A percentile compares a stretch with the other conserved stretches of the same genome.
These are phyloP conservation scores for Pseudogymnoascus sp. DNA, from an alignment of 2,329 filamentous ascomycete genomes.

Conservation along the genomic window DNA sequence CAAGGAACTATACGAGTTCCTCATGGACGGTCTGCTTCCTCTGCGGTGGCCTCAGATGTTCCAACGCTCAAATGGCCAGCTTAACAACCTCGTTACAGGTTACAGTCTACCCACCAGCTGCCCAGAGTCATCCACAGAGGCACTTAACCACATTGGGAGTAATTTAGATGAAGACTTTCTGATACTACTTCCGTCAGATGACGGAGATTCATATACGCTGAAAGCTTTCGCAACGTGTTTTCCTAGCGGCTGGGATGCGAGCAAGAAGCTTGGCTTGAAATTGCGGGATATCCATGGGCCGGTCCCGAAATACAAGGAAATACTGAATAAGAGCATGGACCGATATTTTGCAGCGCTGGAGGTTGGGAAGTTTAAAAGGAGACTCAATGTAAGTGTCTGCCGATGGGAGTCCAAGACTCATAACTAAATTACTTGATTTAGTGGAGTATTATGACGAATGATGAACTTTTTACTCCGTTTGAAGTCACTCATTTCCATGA, in stretches of 20 bases:
- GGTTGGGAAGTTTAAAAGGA: slow-evolving; percentile 44
- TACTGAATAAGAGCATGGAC: slow-evolving; percentile 52
- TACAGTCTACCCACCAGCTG: slow-evolving; percentile 32
- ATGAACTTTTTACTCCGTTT: slow-evolving; percentile 33
- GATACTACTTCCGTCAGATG: slow-evolving; percentile 40
- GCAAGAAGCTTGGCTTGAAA: slow-evolving; percentile 42
- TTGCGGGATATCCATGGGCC: slow-evolving; percentile 49
- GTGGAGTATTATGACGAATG: slow-evolving; percentile 33
- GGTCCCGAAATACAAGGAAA: slow-evolving; percentile 47
- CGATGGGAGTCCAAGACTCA: background rate
- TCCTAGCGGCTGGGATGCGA: slow-evolving; percentile 49
- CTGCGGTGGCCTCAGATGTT: slow-evolving; percentile 47
- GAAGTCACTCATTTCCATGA: slow-evolving; percentile 27
- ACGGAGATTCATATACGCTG: slow-evolving; percentile 38
- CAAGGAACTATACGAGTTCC: slow-evolving; percentile 47
- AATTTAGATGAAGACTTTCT: slow-evolving; percentile 53
- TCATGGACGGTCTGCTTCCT: slow-evolving; percentile 47
- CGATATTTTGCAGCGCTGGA: slow-evolving; percentile 48
- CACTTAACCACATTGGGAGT: slow-evolving; percentile 39
- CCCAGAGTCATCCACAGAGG: slow-evolving; percentile 27
- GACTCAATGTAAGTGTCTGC: slow-evolving; percentile 37
- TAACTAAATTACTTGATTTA: background rate
- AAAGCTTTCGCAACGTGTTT: slow-evolving; percentile 48
- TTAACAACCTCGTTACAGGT: slow-evolving; percentile 37
- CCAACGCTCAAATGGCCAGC: slow-evolving; percentile 19